Conservation (phyloP, 768 basidiomycete genomes). For the Leccinum aurantiacum region DNA sequence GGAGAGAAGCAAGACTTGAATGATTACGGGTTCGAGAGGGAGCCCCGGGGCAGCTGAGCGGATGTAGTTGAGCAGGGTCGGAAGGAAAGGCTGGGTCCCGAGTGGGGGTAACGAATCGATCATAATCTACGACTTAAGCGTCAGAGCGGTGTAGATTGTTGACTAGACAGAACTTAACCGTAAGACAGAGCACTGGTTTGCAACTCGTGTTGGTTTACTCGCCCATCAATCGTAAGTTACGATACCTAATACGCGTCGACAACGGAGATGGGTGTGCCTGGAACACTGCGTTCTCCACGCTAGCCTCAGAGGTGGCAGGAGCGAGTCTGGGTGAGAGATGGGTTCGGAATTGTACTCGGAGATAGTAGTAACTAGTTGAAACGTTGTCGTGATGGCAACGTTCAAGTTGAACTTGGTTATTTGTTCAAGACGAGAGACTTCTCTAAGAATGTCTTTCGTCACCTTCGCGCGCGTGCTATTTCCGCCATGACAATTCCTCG, state of each 20-base stretch:
- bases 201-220: slow-evolving; percentile 9
- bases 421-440: background rate
- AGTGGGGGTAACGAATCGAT: slow-evolving; percentile 33
- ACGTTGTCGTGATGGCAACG: background rate
- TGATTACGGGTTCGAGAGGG: slow-evolving; percentile 60
- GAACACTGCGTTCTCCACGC: background rate
- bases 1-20: slow-evolving; percentile 67
- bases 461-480: slow-evolving; percentile 19
- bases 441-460: background rate
- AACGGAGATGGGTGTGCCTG: background rate
- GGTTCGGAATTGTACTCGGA: no score
- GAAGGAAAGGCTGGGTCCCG: slow-evolving; percentile 50
- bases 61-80: slow-evolving; percentile 47
- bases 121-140: slow-evolving; percentile 9
- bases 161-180: slow-evolving; percentile 1
- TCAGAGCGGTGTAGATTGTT: background rate
- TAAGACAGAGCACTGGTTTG: slow-evolving; percentile 21
- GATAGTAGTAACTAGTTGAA: background rate
- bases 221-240: background rate
- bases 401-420: background rate
- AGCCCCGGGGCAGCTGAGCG: slow-evolving; percentile 45
- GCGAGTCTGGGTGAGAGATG: no score
- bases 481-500: slow-evolving; percentile 31
- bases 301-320: background rate
- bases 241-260: background rate